phyloP scores from a whole-genome alignment of 495 filamentous ascomycete species.

The Hyaloscypha variabilis region DNA sequence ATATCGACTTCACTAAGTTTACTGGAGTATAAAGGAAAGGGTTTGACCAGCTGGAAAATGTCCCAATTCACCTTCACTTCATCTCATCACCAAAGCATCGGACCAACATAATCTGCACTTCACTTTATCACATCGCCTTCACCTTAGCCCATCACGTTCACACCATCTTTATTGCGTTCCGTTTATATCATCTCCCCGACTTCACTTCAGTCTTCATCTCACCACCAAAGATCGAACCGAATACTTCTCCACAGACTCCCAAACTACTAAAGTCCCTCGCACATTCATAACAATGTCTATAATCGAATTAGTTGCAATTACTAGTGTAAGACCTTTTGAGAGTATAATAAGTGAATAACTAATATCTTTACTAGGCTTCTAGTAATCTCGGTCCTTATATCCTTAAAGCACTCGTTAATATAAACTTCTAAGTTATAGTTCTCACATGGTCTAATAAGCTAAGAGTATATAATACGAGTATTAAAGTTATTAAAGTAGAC shows the following conservation, averaged over 20 bases:
- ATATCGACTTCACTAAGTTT: constrained; percentile 9
- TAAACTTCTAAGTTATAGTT: constrained; percentile 22
- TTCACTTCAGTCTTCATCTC: too few species aligned
- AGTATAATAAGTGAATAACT: constrained; percentile 14
- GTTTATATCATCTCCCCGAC: too few species aligned
- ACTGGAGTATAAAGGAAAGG: constrained; percentile 15
- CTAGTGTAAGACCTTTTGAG: constrained; percentile 18
- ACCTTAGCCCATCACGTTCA: too few species aligned
- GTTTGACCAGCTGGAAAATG: constrained; percentile 13
- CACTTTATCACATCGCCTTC: constrained; percentile 6
- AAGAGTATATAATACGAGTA: constrained; percentile 12
- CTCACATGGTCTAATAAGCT: constrained; percentile 22
- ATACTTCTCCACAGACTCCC: too few species aligned
- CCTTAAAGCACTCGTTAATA: constrained; percentile 22
- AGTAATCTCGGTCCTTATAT: constrained; percentile 24
- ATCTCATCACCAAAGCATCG: constrained; percentile 19
- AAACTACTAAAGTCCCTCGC: too few species aligned
- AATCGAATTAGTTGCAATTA: constrained; percentile 24
- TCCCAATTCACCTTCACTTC: constrained; percentile 16
- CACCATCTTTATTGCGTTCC: too few species aligned
- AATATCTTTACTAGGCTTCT: constrained; percentile 24
- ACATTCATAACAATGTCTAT: constrained; percentile 25
- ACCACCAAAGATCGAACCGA: too few species aligned
- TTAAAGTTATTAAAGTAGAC: constrained; percentile 50
- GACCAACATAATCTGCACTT: constrained; percentile 2